Percentiles rank a stretch among this genome's conserved stretches.
Evolutionary conservation across 2,329 filamentous ascomycete genomes (phyloP).

Genomic region (Trematosphaeria pertusa): DNA sequence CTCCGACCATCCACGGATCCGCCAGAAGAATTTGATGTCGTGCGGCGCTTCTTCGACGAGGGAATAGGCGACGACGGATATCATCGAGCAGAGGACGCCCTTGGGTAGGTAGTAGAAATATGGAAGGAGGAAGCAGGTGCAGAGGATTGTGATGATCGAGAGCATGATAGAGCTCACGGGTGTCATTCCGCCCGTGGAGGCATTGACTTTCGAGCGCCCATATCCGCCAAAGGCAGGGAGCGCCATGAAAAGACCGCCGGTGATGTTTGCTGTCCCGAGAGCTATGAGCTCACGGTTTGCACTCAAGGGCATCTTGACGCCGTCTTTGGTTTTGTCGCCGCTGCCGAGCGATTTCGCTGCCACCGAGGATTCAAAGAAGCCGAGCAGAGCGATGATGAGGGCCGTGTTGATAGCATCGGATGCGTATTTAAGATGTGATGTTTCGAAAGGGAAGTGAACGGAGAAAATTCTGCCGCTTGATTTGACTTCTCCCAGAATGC

Average conservation of each 20-base stretch:
- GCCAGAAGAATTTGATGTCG: conserved; percentile 88
- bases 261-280: conserved; percentile 86
- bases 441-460: conserved; percentile 85
- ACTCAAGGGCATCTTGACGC: conserved; percentile 82
- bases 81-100: conserved; percentile 91
- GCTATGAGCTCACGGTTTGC: conserved; percentile 94
- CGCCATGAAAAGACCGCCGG: conserved; percentile 90
- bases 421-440: conserved; percentile 79
- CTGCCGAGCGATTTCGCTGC: conserved; percentile 83
- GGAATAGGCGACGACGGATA: conserved; percentile 92
- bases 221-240: conserved; percentile 96
- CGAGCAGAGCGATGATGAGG: conserved; percentile 90
- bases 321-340: conserved; percentile 61
- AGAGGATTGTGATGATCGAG: conserved; percentile 80
- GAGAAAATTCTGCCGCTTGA: conserved; percentile 75
- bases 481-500: conserved; percentile 82
- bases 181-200: conserved; percentile 86
- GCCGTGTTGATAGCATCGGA: conserved; percentile 87
- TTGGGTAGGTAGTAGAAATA: conserved; percentile 98
- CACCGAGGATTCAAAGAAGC: conserved; percentile 98
- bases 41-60: conserved; percentile 94
- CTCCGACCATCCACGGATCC: conserved; percentile 85
- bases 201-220: conserved; percentile 93
- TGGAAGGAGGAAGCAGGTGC: conserved; percentile 81
- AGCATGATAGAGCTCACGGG: conserved; percentile 93